Percentiles rank a stretch among this genome's conserved stretches.
phyloP scores from a whole-genome alignment of 2,329 filamentous ascomycete genomes.

The Colletotrichum liaoningense region DNA sequence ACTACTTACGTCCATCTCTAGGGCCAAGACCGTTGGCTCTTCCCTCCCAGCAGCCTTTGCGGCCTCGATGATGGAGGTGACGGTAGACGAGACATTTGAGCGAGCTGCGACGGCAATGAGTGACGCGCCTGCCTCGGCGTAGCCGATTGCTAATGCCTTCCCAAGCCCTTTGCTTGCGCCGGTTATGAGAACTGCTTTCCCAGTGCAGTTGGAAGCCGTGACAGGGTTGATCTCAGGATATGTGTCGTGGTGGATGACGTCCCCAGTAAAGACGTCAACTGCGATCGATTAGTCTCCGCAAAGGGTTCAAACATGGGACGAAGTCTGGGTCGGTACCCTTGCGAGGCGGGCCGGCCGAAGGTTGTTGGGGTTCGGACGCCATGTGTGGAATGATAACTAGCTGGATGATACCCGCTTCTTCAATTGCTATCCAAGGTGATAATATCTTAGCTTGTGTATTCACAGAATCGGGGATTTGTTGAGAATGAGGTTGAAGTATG shows the following conservation, averaged over 20 bases:
- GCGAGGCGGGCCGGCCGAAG: conserved; percentile 26
- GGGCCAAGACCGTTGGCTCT: conserved; percentile 52
- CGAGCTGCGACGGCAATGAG: conserved; percentile 66
- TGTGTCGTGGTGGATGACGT: conserved; percentile 57
- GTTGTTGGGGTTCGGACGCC: not conserved
- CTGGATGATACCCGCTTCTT: not conserved
- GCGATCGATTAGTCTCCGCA: not conserved
- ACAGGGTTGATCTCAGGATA: conserved; percentile 62
- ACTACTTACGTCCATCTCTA: conserved; percentile 53
- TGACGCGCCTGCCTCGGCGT: conserved; percentile 63
- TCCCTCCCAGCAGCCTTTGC: conserved; percentile 44
- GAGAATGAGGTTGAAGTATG: not conserved
- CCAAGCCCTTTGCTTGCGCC: conserved; percentile 68
- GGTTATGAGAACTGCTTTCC: conserved; percentile 60
- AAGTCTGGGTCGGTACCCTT: conserved; percentile 4
- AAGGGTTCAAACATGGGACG: rapidly evolving
- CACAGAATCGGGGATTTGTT: not conserved
- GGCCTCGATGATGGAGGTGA: conserved; percentile 47
- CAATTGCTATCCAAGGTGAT: no score
- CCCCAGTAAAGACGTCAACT: conserved; percentile 41
- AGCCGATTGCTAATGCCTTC: conserved; percentile 63
- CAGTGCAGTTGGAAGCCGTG: conserved; percentile 48
- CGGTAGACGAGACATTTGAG: conserved; percentile 53
- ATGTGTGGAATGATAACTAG: conserved; percentile 7
- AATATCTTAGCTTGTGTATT: not conserved